Evolutionary conservation across 768 basidiomycete genomes (phyloP), one percentile per base, ranked within the genome.

Genomic region (Suillus subluteus): DNA sequence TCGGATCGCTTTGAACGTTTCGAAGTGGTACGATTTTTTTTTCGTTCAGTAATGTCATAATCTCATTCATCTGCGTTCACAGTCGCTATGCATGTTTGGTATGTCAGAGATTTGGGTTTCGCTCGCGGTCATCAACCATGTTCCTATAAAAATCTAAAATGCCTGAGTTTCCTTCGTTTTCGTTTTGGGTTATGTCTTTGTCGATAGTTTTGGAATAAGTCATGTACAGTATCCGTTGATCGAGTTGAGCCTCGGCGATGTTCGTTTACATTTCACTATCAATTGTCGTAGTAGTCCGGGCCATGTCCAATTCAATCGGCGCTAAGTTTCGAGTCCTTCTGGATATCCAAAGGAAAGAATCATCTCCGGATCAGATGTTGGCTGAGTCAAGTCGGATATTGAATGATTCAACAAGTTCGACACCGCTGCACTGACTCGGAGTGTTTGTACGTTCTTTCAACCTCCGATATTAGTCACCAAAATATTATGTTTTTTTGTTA

Each of bases 161-260:
- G 8, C 16, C 16, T 0, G 26, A 26, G 4, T 41, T 52, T 52
- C 11, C 50, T 26, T 56, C 6, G 32, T 35, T 35, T 56, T 37
- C 21, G n/a, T 35, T 35, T 21, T 21, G 32, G 3, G 8, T 54
- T 26, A n/a, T n/a, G 35, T n/a, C 32, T 35, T 56, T 56, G 21
- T 56, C 21, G 32, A 35, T 56, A 35, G 32, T 56, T 18, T 56
- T 56, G 0, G 12, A 56, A 56, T 15, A 35, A 54, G 8, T 9
- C 8, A 21, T 18, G 30, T 54, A 30, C 8, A 11, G 16, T 32
- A 54, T 54, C 26, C 9, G 26, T 32, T 30, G 52, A 54, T 54
- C 52, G 8, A 52, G 26, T 52, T 9, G 50, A 52, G n/a, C n/a
- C n/a, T n/a, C n/a, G n/a, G n/a, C n/a, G 71, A 26, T 2, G 15